Percentiles rank a stretch among this genome's conserved stretches.
Evolutionary conservation across 176 grass and related monocot genomes (phyloP).

Genomic region (Raddia distichophylla): DNA sequence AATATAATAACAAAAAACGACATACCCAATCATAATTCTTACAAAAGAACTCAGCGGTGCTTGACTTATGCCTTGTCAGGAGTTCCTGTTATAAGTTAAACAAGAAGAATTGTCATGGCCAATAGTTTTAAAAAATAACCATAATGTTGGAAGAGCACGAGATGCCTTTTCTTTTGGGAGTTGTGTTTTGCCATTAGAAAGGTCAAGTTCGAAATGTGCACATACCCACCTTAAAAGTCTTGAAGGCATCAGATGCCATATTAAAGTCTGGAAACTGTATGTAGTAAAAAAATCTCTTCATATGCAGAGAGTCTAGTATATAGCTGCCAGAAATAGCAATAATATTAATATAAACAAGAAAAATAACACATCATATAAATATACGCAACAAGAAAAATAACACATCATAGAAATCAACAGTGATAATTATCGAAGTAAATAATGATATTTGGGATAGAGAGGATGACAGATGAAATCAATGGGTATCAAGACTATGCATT

Average conservation of each 20-base stretch:
- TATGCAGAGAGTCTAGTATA: constrained; percentile 49
- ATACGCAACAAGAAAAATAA: background rate
- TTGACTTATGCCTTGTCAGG: constrained; percentile 59
- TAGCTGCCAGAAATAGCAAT: constrained; percentile 39
- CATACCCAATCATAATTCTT: constrained; percentile 73
- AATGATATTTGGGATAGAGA: background rate
- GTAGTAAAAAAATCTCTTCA: constrained; percentile 65
- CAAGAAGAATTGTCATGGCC: background rate
- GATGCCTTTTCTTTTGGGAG: background rate
- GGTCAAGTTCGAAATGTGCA: background rate
- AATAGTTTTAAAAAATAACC: background rate
- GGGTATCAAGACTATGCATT: background rate
- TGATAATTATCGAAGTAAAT: background rate
- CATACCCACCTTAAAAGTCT: constrained; percentile 63
- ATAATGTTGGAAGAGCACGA: background rate
- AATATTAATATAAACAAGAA: background rate
- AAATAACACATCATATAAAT: background rate
- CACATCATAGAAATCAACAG: background rate
- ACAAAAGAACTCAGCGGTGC: constrained; percentile 50
- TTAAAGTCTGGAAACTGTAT: constrained; percentile 66
- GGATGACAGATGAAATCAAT: background rate
- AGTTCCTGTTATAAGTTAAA: constrained; percentile 52
- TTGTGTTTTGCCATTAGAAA: background rate
- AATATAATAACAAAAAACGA: background rate
- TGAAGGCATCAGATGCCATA: constrained; percentile 58